Conservation (phyloP, 2,329 filamentous ascomycete species). For the Fusarium sororula region DNA sequence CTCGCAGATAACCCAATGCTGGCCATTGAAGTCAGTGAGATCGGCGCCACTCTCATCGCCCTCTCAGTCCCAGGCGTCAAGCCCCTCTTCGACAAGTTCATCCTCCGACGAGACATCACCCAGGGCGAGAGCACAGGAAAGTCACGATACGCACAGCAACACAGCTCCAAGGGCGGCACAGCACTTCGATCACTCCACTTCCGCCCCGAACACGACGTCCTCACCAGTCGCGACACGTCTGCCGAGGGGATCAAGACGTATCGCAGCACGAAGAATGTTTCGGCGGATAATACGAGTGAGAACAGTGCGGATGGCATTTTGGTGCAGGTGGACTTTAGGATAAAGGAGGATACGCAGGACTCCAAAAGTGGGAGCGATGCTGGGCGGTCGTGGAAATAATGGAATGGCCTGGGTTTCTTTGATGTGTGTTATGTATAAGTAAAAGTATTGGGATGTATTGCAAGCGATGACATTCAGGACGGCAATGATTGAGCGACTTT, state of each 20-base stretch:
- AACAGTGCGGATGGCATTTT: conserved; percentile 46
- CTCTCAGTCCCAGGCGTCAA: conserved; percentile 61
- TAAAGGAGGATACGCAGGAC: conserved; percentile 41
- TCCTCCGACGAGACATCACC: conserved; percentile 41
- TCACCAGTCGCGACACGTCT: conserved; percentile 42
- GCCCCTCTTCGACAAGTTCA: conserved; percentile 53
- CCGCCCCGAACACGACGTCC: conserved; percentile 43
- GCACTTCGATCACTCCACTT: conserved; percentile 45
- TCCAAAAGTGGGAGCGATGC: conserved; percentile 7
- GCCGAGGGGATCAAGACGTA: conserved; percentile 36
- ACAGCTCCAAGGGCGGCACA: conserved; percentile 38
- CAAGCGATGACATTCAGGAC: neutral
- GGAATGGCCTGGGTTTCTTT: neutral
- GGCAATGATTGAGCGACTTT: neutral
- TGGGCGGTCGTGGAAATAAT: neutral
- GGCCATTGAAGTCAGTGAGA: conserved; percentile 59
- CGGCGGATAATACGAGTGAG: conserved; percentile 37
- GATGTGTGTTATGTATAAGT: neutral
- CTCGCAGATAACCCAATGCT: conserved; percentile 55
- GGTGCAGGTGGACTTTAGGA: conserved; percentile 50
- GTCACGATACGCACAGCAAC: conserved; percentile 37
- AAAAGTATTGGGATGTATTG: neutral
- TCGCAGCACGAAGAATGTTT: conserved; percentile 26
- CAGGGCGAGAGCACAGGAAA: conserved; percentile 28
- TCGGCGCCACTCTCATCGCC: conserved; percentile 60